A percentile compares a stretch with the other conserved stretches of the same genome.
phyloP scores from a whole-genome alignment of 2,329 filamentous ascomycete genomes.

The Cladosporium sphaerospermum region DNA sequence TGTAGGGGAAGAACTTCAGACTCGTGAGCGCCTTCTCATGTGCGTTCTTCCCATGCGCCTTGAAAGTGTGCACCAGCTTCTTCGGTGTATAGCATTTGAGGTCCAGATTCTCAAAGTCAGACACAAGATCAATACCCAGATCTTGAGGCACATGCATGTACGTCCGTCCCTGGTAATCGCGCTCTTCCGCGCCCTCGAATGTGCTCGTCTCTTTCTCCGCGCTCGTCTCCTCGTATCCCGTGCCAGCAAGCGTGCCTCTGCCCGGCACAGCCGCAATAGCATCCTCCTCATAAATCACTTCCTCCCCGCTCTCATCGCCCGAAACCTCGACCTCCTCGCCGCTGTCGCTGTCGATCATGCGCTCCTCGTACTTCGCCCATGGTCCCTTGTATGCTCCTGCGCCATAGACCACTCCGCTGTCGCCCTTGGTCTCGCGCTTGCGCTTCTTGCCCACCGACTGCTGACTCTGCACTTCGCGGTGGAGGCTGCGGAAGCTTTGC shows the following conservation, averaged over 20 bases:
- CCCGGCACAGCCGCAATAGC: slow-evolving; percentile 54
- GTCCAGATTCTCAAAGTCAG: slow-evolving; percentile 65
- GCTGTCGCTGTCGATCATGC: slow-evolving; percentile 67
- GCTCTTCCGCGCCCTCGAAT: slow-evolving; percentile 76
- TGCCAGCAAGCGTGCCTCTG: slow-evolving; percentile 45
- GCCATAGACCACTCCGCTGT: slow-evolving; percentile 77
- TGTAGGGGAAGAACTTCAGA: slow-evolving; percentile 80
- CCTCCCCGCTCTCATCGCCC: slow-evolving; percentile 68
- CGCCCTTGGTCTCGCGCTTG: slow-evolving; percentile 79
- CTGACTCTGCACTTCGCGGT: slow-evolving; percentile 64
- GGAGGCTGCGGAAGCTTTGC: slow-evolving; percentile 79
- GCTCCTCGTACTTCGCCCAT: slow-evolving; percentile 78
- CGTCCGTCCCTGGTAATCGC: slow-evolving; percentile 90
- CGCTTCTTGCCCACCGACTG: slow-evolving; percentile 57
- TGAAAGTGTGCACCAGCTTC: slow-evolving; percentile 88
- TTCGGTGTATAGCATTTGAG: slow-evolving; percentile 68
- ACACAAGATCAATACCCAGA: slow-evolving; percentile 72
- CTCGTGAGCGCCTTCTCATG: slow-evolving; percentile 76
- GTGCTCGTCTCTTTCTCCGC: slow-evolving; percentile 64
- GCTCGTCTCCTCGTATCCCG: slow-evolving; percentile 43
- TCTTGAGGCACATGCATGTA: slow-evolving; percentile 98
- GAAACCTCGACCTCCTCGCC: slow-evolving; percentile 65
- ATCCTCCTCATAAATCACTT: slow-evolving; percentile 70
- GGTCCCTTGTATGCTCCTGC: slow-evolving; percentile 86
- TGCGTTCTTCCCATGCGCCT: slow-evolving; percentile 52